Evolutionary conservation across 139 green algal genomes (phyloP).

Genomic region (Volvox reticuliferus): DNA sequence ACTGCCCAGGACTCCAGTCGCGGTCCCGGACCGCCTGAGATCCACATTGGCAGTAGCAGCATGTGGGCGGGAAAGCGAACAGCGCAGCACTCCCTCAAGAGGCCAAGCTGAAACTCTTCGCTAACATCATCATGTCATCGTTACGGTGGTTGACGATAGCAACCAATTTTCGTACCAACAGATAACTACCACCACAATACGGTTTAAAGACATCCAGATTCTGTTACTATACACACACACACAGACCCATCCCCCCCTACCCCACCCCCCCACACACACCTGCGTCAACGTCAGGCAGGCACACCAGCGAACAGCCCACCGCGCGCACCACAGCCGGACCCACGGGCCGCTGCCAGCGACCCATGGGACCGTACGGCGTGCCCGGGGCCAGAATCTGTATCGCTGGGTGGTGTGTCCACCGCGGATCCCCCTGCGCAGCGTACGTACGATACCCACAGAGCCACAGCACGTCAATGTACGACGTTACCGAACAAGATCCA

Average conservation of each 20-base stretch:
- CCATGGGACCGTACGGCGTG: not conserved
- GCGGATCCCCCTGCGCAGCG: conserved; percentile 15
- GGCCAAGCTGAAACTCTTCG: too few relatives aligned
- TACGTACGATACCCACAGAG: too few relatives aligned
- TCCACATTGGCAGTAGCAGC: not conserved
- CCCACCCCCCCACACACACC: conserved; percentile 36
- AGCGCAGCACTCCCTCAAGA: not conserved
- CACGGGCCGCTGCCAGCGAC: not conserved
- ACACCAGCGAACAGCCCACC: conserved; percentile 79
- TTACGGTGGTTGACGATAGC: too few relatives aligned
- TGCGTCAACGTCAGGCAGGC: conserved; percentile 72
- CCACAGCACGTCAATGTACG: too few relatives aligned
- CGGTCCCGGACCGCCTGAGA: conserved; percentile 62
- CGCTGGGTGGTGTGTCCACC: not conserved
- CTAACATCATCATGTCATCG: too few relatives aligned
- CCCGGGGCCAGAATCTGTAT: not conserved
- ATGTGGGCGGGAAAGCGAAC: not conserved
- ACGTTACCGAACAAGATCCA: too few relatives aligned
- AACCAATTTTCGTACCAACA: too few relatives aligned
- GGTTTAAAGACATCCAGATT: too few relatives aligned
- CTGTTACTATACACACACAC: not conserved
- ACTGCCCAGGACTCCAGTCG: conserved; percentile 70
- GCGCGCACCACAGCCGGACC: conserved; percentile 48
- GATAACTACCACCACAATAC: too few relatives aligned
- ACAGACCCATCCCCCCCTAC: not conserved